Percentiles rank a stretch among this genome's conserved stretches.
phyloP scores from a whole-genome alignment of 2,329 filamentous ascomycete genomes.

The Epicoccum sorghinum region DNA sequence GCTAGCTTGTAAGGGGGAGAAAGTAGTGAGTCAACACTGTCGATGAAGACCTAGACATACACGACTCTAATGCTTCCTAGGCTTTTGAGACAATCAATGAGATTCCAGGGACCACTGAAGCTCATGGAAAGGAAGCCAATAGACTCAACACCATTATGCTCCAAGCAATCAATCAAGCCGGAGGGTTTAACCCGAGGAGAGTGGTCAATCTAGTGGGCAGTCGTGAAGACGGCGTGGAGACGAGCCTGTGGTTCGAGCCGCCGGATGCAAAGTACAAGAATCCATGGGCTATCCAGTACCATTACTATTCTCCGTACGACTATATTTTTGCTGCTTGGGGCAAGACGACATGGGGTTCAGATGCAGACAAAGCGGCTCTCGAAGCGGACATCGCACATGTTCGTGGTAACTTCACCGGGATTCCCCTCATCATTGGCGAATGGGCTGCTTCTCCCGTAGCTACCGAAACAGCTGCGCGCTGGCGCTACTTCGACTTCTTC shows the following conservation, averaged over 20 bases:
- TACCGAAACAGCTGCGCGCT: constrained; percentile 62
- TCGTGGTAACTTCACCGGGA: constrained; percentile 60
- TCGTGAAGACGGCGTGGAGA: constrained; percentile 59
- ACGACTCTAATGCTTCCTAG: neutral
- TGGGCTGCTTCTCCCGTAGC: constrained; percentile 59
- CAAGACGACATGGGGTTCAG: constrained; percentile 65
- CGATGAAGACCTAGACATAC: too few species aligned
- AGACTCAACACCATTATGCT: constrained; percentile 64
- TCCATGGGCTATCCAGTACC: constrained; percentile 66
- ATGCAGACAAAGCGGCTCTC: constrained; percentile 58
- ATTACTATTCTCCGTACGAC: constrained; percentile 64
- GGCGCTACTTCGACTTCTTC: constrained; percentile 64
- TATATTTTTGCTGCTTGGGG: constrained; percentile 59
- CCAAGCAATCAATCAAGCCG: constrained; percentile 58
- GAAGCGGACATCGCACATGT: constrained; percentile 59
- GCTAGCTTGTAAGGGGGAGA: constrained; percentile 60
- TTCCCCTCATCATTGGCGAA: constrained; percentile 65
- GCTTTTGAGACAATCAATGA: constrained; percentile 68
- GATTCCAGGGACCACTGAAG: constrained; percentile 59
- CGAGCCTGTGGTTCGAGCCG: constrained; percentile 60
- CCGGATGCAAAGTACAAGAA: constrained; percentile 57
- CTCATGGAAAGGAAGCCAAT: constrained; percentile 59
- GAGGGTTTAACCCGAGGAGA: constrained; percentile 61
- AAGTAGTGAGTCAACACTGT: constrained; percentile 40
- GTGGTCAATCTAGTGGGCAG: constrained; percentile 63